phyloP scores from a whole-genome alignment of 306 rosid species.

The Amphicarpaea edgeworthii region DNA sequence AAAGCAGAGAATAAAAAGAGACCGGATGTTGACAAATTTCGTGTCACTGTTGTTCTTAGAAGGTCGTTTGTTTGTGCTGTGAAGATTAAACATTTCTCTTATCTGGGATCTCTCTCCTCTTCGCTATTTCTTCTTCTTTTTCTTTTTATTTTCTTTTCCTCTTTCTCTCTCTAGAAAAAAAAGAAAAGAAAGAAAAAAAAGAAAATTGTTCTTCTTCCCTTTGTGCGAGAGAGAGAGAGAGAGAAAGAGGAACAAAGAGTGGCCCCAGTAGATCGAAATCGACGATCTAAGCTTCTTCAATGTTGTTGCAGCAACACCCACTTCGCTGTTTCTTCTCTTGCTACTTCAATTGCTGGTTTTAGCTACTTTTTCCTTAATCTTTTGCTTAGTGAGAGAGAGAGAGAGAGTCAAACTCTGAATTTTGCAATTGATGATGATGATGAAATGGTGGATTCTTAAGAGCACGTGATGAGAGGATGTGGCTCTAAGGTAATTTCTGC shows the following conservation, averaged over 20 bases:
- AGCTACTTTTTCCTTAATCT: constrained; percentile 37
- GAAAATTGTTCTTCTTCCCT: constrained; percentile 33
- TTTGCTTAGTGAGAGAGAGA: constrained; percentile 36
- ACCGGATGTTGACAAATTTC: constrained; percentile 99
- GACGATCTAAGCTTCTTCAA: constrained; percentile 76
- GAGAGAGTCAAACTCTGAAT: constrained; percentile 38
- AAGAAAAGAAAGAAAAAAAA: not conserved
- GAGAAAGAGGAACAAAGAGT: constrained; percentile 50
- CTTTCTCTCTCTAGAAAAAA: constrained; percentile 51
- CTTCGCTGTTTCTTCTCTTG: constrained; percentile 56
- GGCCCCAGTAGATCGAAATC: constrained; percentile 94
- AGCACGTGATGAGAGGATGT: constrained; percentile 58
- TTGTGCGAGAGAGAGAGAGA: constrained; percentile 55
- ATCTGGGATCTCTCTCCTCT: constrained; percentile 89
- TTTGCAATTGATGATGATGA: no score
- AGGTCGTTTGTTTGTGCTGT: constrained; percentile 88
- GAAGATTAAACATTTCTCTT: constrained; percentile 98
- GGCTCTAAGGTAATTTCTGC: constrained; percentile 82
- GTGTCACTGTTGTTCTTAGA: constrained; percentile 99
- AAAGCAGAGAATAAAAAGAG: constrained; percentile 98
- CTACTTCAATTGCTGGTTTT: constrained; percentile 45
- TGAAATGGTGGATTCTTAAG: constrained; percentile 59
- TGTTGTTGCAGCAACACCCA: constrained; percentile 66
- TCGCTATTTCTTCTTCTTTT: constrained; percentile 7
- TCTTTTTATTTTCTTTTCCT: not conserved